Base-by-base conservation (phyloP, 2,329 filamentous ascomycete genomes). In the Monosporascus sp. region DNA sequence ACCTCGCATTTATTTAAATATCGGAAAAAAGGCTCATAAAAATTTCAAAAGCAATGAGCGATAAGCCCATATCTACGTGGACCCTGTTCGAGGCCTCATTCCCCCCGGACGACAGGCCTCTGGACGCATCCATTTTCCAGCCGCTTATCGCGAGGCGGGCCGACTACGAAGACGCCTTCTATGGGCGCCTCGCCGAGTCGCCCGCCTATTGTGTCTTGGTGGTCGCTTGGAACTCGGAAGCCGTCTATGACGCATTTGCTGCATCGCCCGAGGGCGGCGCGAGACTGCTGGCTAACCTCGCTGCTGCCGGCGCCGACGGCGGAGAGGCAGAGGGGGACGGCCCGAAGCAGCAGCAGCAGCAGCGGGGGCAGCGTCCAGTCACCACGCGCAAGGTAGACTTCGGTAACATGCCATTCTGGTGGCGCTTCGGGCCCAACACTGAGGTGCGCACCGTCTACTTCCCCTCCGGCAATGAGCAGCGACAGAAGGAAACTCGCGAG, bases 381-480 rank as follows among this genome's bases (percentile, higher is more conserved):
- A 36, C 50, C 27, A 52, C 54, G 5, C 48, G 45, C 14, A 48
- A 36, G 31, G 27, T 56, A 27, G 52, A 56, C 48, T 56, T 56
- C 36, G 52, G 41, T 22, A 56, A 48, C 27, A 27, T 52, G 15
- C 39, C 47, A n/a, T 56, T 52, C 48, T 56, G 54, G 54, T 52
- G 49, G 51, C 51, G 50, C 20, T 54, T 53, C n/a, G 48, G 48
- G 25, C 41, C 43, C 14, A 52, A 54, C 50, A 52, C 48, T 2
- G 54, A 56, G 36, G 20, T 56, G 31, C 54, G 54, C 15, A 54
- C 52, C 47, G 54, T 56, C 39, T 52, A 54, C 43, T 56, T 56
- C 45, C 49, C 51, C n/a, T 43, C 39, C 25, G n/a, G n/a, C 37
- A n/a, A n/a, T 38, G n/a, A 38, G 14, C 14, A 15, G 37, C 37